A percentile compares a stretch with the other conserved stretches of the same genome.
Conservation (phyloP, 345 rosid genomes). For the Salix purpurea region DNA sequence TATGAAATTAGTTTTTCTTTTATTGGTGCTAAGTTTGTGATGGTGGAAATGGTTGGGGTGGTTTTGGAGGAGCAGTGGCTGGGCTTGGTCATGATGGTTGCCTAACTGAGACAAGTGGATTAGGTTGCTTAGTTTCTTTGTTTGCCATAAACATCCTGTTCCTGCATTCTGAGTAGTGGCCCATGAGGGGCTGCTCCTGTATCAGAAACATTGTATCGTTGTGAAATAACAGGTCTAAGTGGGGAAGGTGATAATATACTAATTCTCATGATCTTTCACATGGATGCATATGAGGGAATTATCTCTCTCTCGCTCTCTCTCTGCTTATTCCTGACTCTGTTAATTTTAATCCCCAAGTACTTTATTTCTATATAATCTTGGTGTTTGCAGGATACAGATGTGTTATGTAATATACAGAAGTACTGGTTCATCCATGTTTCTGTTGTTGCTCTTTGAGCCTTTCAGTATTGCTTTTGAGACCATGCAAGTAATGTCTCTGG, state of each 20-base stretch:
- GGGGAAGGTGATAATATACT: not conserved
- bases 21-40: too few species aligned
- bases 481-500: slow-evolving; percentile 44
- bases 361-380: slow-evolving; percentile 1
- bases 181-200: not conserved
- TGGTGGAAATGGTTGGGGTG: not conserved
- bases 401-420: slow-evolving; percentile 42
- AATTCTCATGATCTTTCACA: not conserved
- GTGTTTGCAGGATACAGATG: slow-evolving; percentile 47
- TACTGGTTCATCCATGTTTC: slow-evolving; percentile 38
- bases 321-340: not conserved
- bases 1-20: not conserved
- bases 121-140: not conserved
- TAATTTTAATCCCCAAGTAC: not conserved
- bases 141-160: not conserved
- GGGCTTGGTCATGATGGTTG: not conserved
- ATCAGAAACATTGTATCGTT: not conserved
- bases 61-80: not conserved
- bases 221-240: not conserved
- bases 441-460: slow-evolving; percentile 62
- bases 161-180: not conserved
- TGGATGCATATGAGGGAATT: not conserved
- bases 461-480: slow-evolving; percentile 65
- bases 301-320: not conserved
- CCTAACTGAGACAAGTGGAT: not conserved